A percentile compares a stretch with the other conserved stretches of the same genome.
These are phyloP conservation scores for Psophocarpus tetragonolobus DNA, from an alignment of 306 rosid species.

Conservation along the genomic window DNA sequence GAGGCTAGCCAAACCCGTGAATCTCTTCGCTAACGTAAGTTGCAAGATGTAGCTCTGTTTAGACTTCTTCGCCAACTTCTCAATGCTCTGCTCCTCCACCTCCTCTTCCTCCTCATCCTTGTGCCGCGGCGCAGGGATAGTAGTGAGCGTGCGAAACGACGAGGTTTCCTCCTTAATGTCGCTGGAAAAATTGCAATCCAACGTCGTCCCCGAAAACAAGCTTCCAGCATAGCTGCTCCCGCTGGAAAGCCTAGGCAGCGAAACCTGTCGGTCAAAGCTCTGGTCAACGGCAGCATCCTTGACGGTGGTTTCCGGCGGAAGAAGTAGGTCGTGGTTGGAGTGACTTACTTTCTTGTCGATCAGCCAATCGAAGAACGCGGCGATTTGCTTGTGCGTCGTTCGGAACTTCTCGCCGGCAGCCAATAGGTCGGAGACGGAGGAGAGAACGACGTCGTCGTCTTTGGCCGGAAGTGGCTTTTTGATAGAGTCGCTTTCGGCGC, in stretches of 20 bases:
- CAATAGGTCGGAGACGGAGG: conserved; percentile 52
- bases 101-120: conserved; percentile 32
- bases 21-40: conserved; percentile 61
- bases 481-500: conserved; percentile 49
- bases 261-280: conserved; percentile 63
- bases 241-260: conserved; percentile 71
- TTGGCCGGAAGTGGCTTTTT: conserved; percentile 20
- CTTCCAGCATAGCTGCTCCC: conserved; percentile 87
- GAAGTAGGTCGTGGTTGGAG: conserved; percentile 45
- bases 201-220: conserved; percentile 80
- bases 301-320: conserved; percentile 35
- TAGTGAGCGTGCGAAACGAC: conserved; percentile 35
- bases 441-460: conserved; percentile 35
- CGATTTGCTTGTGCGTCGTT: conserved; percentile 43
- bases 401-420: conserved; percentile 42
- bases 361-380: conserved; percentile 68
- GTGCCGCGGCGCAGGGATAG: conserved; percentile 32
- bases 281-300: conserved; percentile 58
- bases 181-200: conserved; percentile 62
- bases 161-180: conserved; percentile 57
- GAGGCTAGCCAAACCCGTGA: conserved; percentile 62
- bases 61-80: conserved; percentile 43
- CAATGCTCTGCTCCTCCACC: conserved; percentile 3
- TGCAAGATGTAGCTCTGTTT: conserved; percentile 70
- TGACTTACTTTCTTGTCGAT: conserved; percentile 50